phyloP scores from a whole-genome alignment of 306 rosid genomes.

The Vigna unguiculata region DNA sequence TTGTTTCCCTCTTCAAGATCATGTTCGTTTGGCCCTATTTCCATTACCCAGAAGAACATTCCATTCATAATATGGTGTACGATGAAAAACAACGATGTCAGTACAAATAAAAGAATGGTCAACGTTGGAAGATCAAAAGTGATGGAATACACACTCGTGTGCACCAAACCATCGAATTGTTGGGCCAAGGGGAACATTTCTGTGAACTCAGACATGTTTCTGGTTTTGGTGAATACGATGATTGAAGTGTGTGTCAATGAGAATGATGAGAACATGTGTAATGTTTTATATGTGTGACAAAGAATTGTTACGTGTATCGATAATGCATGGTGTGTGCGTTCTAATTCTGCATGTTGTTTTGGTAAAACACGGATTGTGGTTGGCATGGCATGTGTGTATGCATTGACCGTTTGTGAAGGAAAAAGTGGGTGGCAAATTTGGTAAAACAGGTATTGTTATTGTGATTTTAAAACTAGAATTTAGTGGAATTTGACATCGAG shows the following conservation, averaged over 20 bases:
- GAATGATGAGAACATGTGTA: conserved; percentile 3
- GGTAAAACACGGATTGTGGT: neutral
- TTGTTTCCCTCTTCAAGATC: conserved; percentile 38
- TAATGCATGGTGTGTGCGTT: conserved; percentile 20
- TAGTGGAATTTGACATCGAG: neutral
- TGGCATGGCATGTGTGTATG: too few relatives aligned
- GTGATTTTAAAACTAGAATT: neutral
- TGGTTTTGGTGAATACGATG: neutral
- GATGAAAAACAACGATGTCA: conserved; percentile 43
- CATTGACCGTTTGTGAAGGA: too few relatives aligned
- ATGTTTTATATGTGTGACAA: conserved; percentile 5
- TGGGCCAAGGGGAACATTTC: conserved; percentile 38
- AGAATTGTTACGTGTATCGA: neutral
- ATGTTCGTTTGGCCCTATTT: conserved; percentile 19
- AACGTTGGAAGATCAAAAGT: conserved; percentile 38
- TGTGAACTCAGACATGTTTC: conserved; percentile 39
- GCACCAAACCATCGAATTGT: conserved; percentile 31
- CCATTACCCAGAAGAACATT: conserved; percentile 46
- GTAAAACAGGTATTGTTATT: neutral
- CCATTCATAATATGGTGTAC: conserved; percentile 46
- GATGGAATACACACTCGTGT: conserved; percentile 24
- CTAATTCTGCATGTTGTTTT: conserved; percentile 30
- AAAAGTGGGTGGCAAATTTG: conserved; percentile 13
- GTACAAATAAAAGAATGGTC: neutral
- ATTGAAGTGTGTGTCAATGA: conserved; percentile 14